These are phyloP conservation scores for Sphagnurus paluster DNA, from an alignment of 1,284 basidiomycete species.

Conservation along the genomic window DNA sequence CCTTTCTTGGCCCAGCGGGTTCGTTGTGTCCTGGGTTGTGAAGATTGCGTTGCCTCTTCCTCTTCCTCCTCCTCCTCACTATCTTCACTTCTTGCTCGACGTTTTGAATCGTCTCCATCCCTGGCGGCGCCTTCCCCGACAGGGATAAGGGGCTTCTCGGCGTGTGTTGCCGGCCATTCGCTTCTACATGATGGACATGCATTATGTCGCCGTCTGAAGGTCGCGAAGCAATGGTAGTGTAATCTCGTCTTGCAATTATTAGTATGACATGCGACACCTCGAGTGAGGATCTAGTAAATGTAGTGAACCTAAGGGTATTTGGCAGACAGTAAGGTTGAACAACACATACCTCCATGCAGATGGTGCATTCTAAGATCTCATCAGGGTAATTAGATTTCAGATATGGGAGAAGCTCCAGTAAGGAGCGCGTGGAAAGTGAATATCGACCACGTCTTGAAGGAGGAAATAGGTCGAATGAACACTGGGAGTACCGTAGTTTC, in stretches of 20 bases:
- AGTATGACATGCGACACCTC: slow-evolving; percentile 65
- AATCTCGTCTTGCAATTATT: slow-evolving; percentile 64
- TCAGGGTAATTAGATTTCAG: slow-evolving; percentile 74
- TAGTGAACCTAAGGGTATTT: neutral
- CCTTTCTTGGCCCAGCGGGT: slow-evolving; percentile 17
- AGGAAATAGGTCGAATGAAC: neutral
- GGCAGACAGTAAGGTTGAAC: slow-evolving; percentile 3
- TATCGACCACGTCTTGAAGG: slow-evolving; percentile 66
- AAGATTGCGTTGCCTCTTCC: slow-evolving; percentile 15
- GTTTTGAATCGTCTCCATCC: slow-evolving; percentile 55
- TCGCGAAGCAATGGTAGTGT: slow-evolving; percentile 68
- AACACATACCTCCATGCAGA: slow-evolving; percentile 66
- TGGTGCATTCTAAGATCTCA: slow-evolving; percentile 69
- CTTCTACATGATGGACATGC: slow-evolving; percentile 59
- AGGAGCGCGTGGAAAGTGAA: slow-evolving; percentile 72
- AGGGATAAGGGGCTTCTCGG: slow-evolving; percentile 42
- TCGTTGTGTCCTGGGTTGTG: slow-evolving; percentile 16
- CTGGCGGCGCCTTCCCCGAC: slow-evolving; percentile 66
- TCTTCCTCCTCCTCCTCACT: slow-evolving; percentile 45
- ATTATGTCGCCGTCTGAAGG: slow-evolving; percentile 38
- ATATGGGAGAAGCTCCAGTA: slow-evolving; percentile 76
- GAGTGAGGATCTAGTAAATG: slow-evolving; percentile 55
- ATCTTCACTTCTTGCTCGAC: slow-evolving; percentile 39
- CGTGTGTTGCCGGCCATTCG: slow-evolving; percentile 55
- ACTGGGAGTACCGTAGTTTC: neutral